These are phyloP conservation scores for Calonectria multiphialidica DNA, from an alignment of 2,329 filamentous ascomycete genomes.

Conservation along the genomic window DNA sequence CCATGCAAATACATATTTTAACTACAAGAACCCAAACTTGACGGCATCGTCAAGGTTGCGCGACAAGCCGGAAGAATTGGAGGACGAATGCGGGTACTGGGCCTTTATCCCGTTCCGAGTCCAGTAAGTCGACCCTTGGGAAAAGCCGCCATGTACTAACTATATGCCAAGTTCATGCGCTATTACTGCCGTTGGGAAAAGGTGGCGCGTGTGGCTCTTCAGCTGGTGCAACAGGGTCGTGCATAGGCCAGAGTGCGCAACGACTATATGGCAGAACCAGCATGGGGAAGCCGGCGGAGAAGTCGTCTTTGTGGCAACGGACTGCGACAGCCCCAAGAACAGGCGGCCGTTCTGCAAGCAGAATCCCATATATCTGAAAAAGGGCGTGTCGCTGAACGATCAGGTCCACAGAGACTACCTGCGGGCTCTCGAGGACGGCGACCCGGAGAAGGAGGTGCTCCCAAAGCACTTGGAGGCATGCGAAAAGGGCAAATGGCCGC, in stretches of 20 bases:
- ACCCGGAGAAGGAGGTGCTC: neutral
- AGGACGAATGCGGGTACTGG: conserved; percentile 9
- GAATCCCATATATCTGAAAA: conserved; percentile 6
- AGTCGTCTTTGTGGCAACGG: conserved; percentile 15
- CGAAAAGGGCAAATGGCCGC: neutral
- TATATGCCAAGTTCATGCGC: neutral
- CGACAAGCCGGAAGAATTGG: neutral
- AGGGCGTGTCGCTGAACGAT: neutral
- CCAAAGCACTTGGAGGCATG: neutral
- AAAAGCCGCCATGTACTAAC: neutral
- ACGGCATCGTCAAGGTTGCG: neutral
- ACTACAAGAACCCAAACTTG: neutral
- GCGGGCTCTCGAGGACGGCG: neutral
- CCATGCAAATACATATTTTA: neutral
- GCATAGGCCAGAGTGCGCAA: neutral
- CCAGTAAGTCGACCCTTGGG: neutral
- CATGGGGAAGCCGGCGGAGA: neutral
- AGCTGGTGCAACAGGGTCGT: neutral
- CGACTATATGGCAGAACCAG: neutral
- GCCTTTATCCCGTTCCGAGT: conserved; percentile 10
- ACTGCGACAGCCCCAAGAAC: neutral
- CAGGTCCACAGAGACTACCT: neutral
- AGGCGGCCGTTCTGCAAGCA: conserved; percentile 16
- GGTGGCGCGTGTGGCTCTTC: neutral
- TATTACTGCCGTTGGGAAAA: neutral